Evolutionary conservation across 2,329 filamentous ascomycete genomes (phyloP).

Genomic region (Ramichloridium luteum): DNA sequence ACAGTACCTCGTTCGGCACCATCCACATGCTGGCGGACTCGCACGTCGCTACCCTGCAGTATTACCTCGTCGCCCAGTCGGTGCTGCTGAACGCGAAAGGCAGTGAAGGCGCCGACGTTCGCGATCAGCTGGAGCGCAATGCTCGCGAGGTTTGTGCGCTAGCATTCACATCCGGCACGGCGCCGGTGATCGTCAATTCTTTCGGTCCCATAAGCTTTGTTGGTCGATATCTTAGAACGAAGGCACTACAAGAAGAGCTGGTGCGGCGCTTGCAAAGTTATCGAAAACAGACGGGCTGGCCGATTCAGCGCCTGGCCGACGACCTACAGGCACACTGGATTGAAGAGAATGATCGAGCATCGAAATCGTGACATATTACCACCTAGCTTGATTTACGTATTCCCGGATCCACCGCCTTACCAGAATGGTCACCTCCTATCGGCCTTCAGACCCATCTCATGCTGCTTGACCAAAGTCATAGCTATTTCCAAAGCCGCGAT

Average conservation of each 20-base stretch:
- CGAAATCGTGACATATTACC: constrained; percentile 1
- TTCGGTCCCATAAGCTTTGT: constrained; percentile 8
- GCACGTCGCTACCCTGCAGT: constrained; percentile 4
- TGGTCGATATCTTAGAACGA: constrained; percentile 2
- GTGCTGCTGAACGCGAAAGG: constrained; percentile 1
- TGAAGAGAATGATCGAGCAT: constrained; percentile 1
- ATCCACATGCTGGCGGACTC: constrained; percentile 4
- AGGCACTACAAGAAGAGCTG: constrained; percentile 4
- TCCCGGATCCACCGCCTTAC: too few relatives aligned
- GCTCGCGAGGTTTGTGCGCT: constrained; percentile 6
- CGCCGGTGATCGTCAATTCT: constrained; percentile 7
- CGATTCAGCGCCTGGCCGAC: constrained; percentile 4
- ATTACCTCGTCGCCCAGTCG: constrained; percentile 3
- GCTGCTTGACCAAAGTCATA: constrained; percentile 49
- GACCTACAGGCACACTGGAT: constrained; percentile 3
- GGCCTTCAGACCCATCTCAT: too few relatives aligned
- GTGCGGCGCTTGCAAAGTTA: constrained; percentile 2
- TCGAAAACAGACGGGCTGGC: constrained; percentile 6
- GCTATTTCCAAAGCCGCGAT: constrained; percentile 47
- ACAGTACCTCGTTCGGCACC: not conserved
- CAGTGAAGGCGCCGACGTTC: not conserved
- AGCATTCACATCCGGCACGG: constrained; percentile 3
- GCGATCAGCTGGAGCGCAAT: not conserved
- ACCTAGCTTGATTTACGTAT: too few relatives aligned
- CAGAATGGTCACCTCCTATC: too few relatives aligned